Percentiles rank a stretch among this genome's conserved stretches.
Evolutionary conservation across 2,329 filamentous ascomycete species (phyloP).

Genomic region (Penicillium crustosum): DNA sequence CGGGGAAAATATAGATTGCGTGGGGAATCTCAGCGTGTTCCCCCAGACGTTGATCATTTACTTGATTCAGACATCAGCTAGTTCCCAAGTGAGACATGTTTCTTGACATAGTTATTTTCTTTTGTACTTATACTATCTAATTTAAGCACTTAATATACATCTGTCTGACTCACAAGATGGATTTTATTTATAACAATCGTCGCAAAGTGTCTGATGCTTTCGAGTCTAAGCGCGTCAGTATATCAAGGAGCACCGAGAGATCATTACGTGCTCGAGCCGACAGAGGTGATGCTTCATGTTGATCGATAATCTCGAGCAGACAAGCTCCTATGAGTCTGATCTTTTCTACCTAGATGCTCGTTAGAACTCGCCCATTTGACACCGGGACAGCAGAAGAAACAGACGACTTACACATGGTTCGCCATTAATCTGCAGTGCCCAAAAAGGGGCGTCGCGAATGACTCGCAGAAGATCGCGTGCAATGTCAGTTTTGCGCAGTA

Average conservation of each 20-base stretch:
- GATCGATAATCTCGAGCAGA: slow-evolving; percentile 30
- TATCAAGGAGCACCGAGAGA: slow-evolving; percentile 43
- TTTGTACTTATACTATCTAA: neutral
- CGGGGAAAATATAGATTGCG: slow-evolving; percentile 1
- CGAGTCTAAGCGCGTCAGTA: slow-evolving; percentile 45
- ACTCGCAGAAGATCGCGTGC: slow-evolving; percentile 46
- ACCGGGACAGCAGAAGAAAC: neutral
- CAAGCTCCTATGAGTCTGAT: slow-evolving; percentile 21
- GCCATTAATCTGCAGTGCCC: slow-evolving; percentile 28
- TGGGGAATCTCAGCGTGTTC: neutral
- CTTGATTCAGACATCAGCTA: neutral
- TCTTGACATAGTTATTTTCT: neutral
- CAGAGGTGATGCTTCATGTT: slow-evolving; percentile 38
- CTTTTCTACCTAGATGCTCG: slow-evolving; percentile 16
- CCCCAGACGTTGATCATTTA: neutral
- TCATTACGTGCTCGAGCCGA: slow-evolving; percentile 41
- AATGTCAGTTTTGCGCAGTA: slow-evolving; percentile 44
- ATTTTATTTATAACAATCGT: slow-evolving; percentile 5
- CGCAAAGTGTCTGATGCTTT: slow-evolving; percentile 46
- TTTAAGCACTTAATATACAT: neutral
- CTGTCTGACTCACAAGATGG: neutral
- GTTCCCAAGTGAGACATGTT: neutral
- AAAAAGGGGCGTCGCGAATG: slow-evolving; percentile 46
- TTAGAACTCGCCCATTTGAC: neutral
- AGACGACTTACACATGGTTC: slow-evolving; percentile 18